Conservation (phyloP, 176 grass and related monocot species). For the Oryza meridionalis region DNA sequence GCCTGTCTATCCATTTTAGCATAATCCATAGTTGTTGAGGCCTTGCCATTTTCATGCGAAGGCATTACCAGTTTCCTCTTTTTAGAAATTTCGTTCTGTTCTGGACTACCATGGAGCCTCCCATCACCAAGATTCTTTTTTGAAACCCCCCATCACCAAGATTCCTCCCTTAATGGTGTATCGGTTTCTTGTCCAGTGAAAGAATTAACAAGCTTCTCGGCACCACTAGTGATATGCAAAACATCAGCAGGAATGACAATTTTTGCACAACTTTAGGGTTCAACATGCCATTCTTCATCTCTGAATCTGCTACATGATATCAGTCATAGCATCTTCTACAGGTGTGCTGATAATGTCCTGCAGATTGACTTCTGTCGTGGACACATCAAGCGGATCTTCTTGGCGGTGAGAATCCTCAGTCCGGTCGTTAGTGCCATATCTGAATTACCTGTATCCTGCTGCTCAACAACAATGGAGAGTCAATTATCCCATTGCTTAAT, state of each 20-base stretch:
- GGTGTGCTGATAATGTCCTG: slow-evolving; percentile 38
- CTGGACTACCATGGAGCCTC: not conserved
- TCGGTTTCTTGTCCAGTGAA: slow-evolving; percentile 8
- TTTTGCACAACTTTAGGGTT: slow-evolving; percentile 3
- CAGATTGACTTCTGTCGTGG: slow-evolving; percentile 36
- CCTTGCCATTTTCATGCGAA: slow-evolving; percentile 24
- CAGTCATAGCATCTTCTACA: slow-evolving; percentile 33
- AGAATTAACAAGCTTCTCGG: slow-evolving; percentile 20
- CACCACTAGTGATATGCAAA: slow-evolving; percentile 10
- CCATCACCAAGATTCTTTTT: no score
- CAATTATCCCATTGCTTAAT: slow-evolving; percentile 46
- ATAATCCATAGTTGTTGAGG: not conserved
- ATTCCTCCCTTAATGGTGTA: not conserved
- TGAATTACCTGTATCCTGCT: slow-evolving; percentile 21
- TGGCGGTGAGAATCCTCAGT: slow-evolving; percentile 30
- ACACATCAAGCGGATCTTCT: slow-evolving; percentile 36
- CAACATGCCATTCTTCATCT: slow-evolving; percentile 29
- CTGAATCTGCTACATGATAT: slow-evolving; percentile 29
- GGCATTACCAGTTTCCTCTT: not conserved
- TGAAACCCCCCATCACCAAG: not conserved
- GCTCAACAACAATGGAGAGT: slow-evolving; percentile 29
- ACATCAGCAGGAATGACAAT: slow-evolving; percentile 21
- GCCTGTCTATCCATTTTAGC: not conserved
- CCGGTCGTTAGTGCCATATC: slow-evolving; percentile 23
- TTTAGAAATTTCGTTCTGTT: slow-evolving; percentile 20